Conservation (phyloP, 2,329 filamentous ascomycete genomes). For the Monosporascus sp. region DNA sequence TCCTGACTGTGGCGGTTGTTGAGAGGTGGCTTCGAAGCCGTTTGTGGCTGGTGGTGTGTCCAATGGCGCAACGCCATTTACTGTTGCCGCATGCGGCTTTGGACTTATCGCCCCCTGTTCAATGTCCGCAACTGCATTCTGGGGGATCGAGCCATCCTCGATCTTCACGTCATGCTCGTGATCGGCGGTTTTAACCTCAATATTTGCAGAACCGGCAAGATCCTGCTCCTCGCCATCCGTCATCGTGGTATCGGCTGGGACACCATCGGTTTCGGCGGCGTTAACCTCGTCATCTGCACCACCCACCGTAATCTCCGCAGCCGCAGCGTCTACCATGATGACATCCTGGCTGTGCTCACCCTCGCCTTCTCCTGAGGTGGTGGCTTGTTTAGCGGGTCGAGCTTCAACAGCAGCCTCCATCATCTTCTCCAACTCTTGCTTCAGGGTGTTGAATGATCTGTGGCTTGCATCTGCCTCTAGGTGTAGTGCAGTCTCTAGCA, state of each 20-base stretch:
- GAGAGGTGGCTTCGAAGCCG: conserved; percentile 33
- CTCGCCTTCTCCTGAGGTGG: conserved; percentile 31
- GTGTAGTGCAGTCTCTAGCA: conserved; percentile 67
- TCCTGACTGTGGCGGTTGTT: conserved; percentile 29
- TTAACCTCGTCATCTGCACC: conserved; percentile 22
- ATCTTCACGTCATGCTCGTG: conserved; percentile 23
- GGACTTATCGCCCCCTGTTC: conserved; percentile 18
- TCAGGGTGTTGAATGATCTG: conserved; percentile 62
- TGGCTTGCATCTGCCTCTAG: conserved; percentile 78
- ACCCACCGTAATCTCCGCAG: conserved; percentile 42
- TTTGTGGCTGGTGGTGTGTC: conserved; percentile 46
- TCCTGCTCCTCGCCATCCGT: conserved; percentile 32
- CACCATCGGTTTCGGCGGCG: conserved; percentile 26
- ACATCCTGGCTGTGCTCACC: conserved; percentile 39
- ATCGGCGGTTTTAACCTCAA: conserved; percentile 41
- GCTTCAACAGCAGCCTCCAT: conserved; percentile 62
- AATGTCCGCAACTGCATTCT: conserved; percentile 22
- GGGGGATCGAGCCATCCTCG: conserved; percentile 25
- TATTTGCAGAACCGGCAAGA: conserved; percentile 33
- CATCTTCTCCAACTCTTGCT: conserved; percentile 69
- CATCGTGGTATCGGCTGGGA: conserved; percentile 31
- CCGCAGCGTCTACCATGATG: conserved; percentile 46
- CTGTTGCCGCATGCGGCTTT: conserved; percentile 20
- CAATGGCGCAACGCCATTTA: conserved; percentile 25
- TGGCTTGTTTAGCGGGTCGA: conserved; percentile 35